A percentile compares a stretch with the other conserved stretches of the same genome.
phyloP scores from a whole-genome alignment of 2,329 filamentous ascomycete genomes.

The Penicillium sclerotiorum region DNA sequence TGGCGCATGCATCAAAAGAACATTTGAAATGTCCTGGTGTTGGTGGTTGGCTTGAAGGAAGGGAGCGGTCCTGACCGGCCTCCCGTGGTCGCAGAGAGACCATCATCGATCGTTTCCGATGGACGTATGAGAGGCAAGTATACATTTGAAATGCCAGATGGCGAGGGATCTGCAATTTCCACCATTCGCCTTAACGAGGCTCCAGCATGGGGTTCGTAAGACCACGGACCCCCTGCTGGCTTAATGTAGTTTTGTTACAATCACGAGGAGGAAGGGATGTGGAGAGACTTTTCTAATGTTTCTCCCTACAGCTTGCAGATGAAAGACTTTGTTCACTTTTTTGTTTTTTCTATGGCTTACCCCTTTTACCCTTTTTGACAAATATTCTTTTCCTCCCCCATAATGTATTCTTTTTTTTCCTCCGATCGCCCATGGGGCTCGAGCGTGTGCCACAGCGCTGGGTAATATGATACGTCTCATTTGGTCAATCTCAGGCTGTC shows the following conservation, averaged over 20 bases:
- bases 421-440: neutral
- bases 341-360: too few species aligned
- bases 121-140: slow-evolving; percentile 11
- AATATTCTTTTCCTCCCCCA: too few species aligned
- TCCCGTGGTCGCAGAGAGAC: slow-evolving; percentile 6
- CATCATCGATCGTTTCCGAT: slow-evolving; percentile 14
- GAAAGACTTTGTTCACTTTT: too few species aligned
- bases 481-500: neutral
- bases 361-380: too few species aligned
- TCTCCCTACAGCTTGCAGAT: neutral
- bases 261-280: neutral
- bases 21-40: neutral
- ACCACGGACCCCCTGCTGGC: neutral
- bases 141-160: neutral
- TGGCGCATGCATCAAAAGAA: neutral
- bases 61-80: neutral
- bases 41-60: neutral
- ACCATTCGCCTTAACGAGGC: neutral
- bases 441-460: slow-evolving; percentile 1
- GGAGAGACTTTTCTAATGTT: neutral
- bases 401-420: neutral
- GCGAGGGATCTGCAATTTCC: neutral
- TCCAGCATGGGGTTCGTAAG: too few species aligned
- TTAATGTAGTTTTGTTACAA: too few species aligned
- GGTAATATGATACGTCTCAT: slow-evolving; percentile 20